A percentile compares a stretch with the other conserved stretches of the same genome.
Conservation (phyloP, 73 alveolate species). For the Diophrys appendiculata region DNA sequence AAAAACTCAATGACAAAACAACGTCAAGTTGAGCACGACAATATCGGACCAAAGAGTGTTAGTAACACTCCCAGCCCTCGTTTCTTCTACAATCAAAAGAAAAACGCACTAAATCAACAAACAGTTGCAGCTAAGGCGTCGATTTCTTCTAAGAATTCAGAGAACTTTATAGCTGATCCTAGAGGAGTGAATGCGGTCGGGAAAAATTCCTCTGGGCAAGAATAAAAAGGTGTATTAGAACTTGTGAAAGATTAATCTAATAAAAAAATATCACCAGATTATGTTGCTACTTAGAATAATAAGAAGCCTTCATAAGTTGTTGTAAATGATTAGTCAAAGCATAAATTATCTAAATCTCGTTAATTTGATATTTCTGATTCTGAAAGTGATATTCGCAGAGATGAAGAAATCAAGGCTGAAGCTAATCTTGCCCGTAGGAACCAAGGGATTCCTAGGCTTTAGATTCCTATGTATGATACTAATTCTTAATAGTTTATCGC, state of each 20-base stretch:
- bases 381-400: neutral
- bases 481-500: neutral
- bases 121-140: too few relatives aligned
- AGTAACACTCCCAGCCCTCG: neutral
- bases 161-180: too few relatives aligned
- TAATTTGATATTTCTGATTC: neutral
- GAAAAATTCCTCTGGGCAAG: too few relatives aligned
- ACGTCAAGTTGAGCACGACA: neutral
- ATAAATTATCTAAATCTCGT: neutral
- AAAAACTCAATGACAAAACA: too few relatives aligned
- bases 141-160: too few relatives aligned
- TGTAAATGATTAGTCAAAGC: neutral
- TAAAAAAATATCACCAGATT: too few relatives aligned
- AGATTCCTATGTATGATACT: neutral
- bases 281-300: too few relatives aligned
- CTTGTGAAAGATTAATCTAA: neutral
- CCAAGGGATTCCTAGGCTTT: neutral
- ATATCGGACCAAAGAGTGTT: neutral
- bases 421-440: neutral
- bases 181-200: too few relatives aligned
- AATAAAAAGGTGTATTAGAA: neutral
- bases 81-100: neutral
- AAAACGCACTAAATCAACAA: too few relatives aligned
- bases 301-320: too few relatives aligned
- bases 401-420: neutral